A percentile compares a stretch with the other conserved stretches of the same genome.
phyloP scores from a whole-genome alignment of 2,329 filamentous ascomycete species.

The Trichoderma asperellum region DNA sequence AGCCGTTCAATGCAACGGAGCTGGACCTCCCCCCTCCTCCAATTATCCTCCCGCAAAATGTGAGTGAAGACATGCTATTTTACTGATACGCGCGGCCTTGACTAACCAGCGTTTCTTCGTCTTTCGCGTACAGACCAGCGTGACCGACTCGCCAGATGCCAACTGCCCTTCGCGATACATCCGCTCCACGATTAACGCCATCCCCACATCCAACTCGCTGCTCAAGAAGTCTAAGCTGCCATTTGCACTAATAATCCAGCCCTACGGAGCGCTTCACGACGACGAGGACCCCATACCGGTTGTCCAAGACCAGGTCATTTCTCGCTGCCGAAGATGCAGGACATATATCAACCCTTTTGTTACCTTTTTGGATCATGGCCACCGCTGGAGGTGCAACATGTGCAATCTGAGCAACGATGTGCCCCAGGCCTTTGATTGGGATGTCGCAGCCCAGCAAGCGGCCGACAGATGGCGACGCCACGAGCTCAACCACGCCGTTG shows the following conservation, averaged over 20 bases:
- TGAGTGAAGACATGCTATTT: conserved; percentile 52
- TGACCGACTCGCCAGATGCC: conserved; percentile 85
- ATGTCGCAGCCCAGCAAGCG: conserved; percentile 85
- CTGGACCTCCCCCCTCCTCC: conserved; percentile 88
- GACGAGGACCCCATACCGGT: conserved; percentile 88
- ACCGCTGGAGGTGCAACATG: conserved; percentile 99
- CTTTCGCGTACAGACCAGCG: conserved; percentile 65
- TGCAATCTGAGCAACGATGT: conserved; percentile 98
- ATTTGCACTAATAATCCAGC: conserved; percentile 94
- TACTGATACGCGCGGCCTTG: background rate
- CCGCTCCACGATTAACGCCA: conserved; percentile 90
- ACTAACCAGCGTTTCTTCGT: conserved; percentile 44
- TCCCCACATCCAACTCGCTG: conserved; percentile 88
- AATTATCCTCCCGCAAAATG: conserved; percentile 88
- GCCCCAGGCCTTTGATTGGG: conserved; percentile 99
- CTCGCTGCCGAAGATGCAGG: conserved; percentile 90
- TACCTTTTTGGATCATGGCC: conserved; percentile 93
- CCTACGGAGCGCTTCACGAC: conserved; percentile 91
- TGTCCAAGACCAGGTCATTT: conserved; percentile 96
- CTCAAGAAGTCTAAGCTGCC: conserved; percentile 97
- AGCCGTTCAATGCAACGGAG: conserved; percentile 93
- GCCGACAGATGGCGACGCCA: conserved; percentile 90
- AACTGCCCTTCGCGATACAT: conserved; percentile 95
- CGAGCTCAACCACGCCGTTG: conserved; percentile 94
- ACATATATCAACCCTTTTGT: conserved; percentile 99